Conservation (phyloP, 345 rosid species). For the Salix koriyanagi region DNA sequence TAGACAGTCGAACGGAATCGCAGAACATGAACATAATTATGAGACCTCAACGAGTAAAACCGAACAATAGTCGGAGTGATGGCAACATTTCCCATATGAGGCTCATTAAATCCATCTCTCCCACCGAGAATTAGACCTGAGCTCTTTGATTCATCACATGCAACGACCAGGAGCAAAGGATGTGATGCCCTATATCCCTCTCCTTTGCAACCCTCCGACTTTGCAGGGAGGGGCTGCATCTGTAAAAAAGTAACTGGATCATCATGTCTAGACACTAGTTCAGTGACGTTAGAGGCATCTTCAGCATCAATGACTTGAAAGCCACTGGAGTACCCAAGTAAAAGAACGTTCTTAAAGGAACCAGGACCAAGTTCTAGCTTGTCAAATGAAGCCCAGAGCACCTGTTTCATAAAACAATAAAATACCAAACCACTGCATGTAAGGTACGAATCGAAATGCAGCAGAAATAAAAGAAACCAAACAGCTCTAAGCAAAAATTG, state of each 20-base stretch:
- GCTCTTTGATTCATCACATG: slow-evolving; percentile 72
- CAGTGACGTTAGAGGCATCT: slow-evolving; percentile 68
- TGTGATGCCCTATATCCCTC: slow-evolving; percentile 74
- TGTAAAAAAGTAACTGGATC: slow-evolving; percentile 83
- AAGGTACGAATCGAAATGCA: neutral
- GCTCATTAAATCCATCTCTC: slow-evolving; percentile 63
- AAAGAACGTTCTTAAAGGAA: slow-evolving; percentile 60
- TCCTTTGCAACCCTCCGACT: slow-evolving; percentile 49
- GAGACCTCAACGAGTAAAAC: slow-evolving; percentile 83
- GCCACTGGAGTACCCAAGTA: slow-evolving; percentile 88
- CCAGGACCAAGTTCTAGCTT: slow-evolving; percentile 54
- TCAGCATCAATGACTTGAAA: slow-evolving; percentile 93
- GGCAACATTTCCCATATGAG: slow-evolving; percentile 45
- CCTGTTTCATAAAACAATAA: slow-evolving; percentile 46
- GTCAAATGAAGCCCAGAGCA: slow-evolving; percentile 87
- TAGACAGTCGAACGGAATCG: slow-evolving; percentile 88
- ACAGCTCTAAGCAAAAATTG: neutral
- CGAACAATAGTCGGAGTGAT: slow-evolving; percentile 73
- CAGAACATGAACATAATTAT: slow-evolving; percentile 81
- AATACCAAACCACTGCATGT: neutral
- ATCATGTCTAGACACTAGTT: slow-evolving; percentile 77
- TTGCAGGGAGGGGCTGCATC: slow-evolving; percentile 82
- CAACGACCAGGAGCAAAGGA: slow-evolving; percentile 88
- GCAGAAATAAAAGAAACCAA: neutral
- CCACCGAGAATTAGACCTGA: slow-evolving; percentile 34